Percentiles rank a stretch among this genome's conserved stretches.
phyloP scores from a whole-genome alignment of 2,329 filamentous ascomycete species.

The Tolypocladium ophioglossoides region DNA sequence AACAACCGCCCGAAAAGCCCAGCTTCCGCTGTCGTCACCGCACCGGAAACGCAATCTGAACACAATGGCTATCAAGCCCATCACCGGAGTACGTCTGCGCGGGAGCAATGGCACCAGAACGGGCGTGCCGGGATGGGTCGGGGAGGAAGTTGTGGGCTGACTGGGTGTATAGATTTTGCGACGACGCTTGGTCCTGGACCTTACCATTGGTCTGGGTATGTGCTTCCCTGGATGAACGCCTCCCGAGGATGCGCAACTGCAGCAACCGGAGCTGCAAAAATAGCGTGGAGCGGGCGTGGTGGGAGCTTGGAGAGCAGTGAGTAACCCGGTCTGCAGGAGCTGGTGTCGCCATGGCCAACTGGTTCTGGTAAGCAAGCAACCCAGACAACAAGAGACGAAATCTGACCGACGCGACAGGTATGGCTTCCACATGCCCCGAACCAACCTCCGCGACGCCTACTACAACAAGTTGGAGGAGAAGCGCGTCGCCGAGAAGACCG shows the following conservation, averaged over 20 bases:
- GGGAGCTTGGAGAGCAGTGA: conserved; percentile 5
- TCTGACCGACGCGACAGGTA: conserved; percentile 33
- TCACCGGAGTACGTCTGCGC: conserved; percentile 44
- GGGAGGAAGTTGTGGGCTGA: conserved; percentile 19
- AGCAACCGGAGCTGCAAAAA: conserved; percentile 8
- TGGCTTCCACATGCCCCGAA: conserved; percentile 52
- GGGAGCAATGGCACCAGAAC: conserved; percentile 16
- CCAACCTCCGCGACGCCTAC: conserved; percentile 45
- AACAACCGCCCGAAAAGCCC: conserved; percentile 9
- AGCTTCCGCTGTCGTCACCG: conserved; percentile 10
- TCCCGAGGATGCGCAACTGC: conserved; percentile 10
- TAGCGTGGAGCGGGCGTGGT: not conserved
- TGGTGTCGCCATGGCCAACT: conserved; percentile 43
- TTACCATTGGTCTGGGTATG: conserved; percentile 46
- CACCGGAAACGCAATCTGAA: conserved; percentile 12
- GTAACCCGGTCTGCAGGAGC: conserved; percentile 34
- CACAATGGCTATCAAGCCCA: conserved; percentile 46
- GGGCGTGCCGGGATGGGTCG: not conserved
- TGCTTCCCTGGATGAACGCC: conserved; percentile 9
- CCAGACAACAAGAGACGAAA: not conserved
- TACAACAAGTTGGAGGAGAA: conserved; percentile 49
- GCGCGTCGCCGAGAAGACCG: conserved; percentile 31
- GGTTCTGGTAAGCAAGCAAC: conserved; percentile 40
- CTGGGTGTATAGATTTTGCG: conserved; percentile 43
- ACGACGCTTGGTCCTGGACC: conserved; percentile 46